Evolutionary conservation across 345 rosid genomes (phyloP).

Genomic region (Lagerstroemia speciosa): DNA sequence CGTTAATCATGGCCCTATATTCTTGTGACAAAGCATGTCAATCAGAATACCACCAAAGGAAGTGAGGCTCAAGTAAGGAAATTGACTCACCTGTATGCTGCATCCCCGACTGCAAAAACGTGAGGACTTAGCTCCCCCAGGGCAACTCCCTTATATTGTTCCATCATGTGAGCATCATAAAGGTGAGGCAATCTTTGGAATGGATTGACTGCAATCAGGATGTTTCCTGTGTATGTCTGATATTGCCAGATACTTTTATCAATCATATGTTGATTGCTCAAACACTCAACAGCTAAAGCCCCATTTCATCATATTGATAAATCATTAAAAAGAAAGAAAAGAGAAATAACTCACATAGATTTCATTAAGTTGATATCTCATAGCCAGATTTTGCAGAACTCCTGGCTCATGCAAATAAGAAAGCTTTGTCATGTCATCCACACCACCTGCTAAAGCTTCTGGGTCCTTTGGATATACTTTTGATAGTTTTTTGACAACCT

Average conservation of each 20-base stretch:
- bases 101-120: constrained; percentile 90
- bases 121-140: constrained; percentile 94
- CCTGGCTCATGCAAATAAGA: constrained; percentile 94
- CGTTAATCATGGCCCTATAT: constrained; percentile 80
- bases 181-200: constrained; percentile 90
- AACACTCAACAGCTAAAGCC: not conserved
- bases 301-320: not conserved
- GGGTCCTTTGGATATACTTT: constrained; percentile 69
- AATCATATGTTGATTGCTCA: not conserved
- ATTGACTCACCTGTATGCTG: constrained; percentile 58
- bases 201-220: constrained; percentile 83
- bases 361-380: constrained; percentile 84
- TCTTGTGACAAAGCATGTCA: constrained; percentile 20
- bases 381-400: constrained; percentile 60
- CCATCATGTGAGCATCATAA: constrained; percentile 93
- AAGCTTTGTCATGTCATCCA: constrained; percentile 93
- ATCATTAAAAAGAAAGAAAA: constrained; percentile 10
- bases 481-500: constrained; percentile 62
- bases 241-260: constrained; percentile 3
- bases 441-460: constrained; percentile 82
- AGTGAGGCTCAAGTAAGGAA: not conserved
- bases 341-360: constrained; percentile 54
- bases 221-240: constrained; percentile 91
- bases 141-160: constrained; percentile 66
- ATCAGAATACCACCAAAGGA: constrained; percentile 11